phyloP scores from a whole-genome alignment of 2,329 filamentous ascomycete species.

The Fusarium sp. region DNA sequence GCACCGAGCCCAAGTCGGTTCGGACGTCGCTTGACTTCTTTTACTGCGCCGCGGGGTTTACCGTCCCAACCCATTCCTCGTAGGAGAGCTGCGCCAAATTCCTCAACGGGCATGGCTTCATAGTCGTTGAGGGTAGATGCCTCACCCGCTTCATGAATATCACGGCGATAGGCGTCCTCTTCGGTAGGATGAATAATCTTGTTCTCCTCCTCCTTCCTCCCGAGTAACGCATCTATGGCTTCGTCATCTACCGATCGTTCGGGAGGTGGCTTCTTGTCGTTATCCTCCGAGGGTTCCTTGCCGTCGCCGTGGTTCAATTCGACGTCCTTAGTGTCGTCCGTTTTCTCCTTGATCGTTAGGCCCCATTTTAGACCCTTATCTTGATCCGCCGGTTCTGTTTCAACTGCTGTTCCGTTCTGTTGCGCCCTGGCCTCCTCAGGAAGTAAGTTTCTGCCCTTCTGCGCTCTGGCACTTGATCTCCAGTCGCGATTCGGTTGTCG shows the following conservation, averaged over 20 bases:
- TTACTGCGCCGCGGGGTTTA: slow-evolving; percentile 65
- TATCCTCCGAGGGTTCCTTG: slow-evolving; percentile 11
- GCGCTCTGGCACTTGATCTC: slow-evolving; percentile 65
- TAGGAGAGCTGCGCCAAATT: slow-evolving; percentile 90
- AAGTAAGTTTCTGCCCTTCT: slow-evolving; percentile 66
- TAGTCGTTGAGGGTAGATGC: slow-evolving; percentile 85
- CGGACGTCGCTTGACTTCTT: slow-evolving; percentile 77
- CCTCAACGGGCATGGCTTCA: slow-evolving; percentile 88
- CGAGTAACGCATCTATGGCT: slow-evolving; percentile 75
- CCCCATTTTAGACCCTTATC: slow-evolving; percentile 68
- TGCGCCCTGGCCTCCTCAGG: slow-evolving; percentile 65
- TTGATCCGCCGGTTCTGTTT: slow-evolving; percentile 57
- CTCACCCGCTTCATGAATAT: slow-evolving; percentile 78
- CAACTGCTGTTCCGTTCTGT: slow-evolving; percentile 49
- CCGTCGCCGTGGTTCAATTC: slow-evolving; percentile 16
- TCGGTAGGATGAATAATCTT: slow-evolving; percentile 70
- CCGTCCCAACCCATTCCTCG: slow-evolving; percentile 96
- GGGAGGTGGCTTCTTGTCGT: slow-evolving; percentile 5
- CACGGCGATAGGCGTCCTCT: slow-evolving; percentile 75
- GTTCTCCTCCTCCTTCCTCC: slow-evolving; percentile 61
- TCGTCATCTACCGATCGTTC: slow-evolving; percentile 57
- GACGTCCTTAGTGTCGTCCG: slow-evolving; percentile 62
- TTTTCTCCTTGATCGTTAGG: slow-evolving; percentile 59
- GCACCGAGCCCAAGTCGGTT: slow-evolving; percentile 90
- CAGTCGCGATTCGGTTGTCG: slow-evolving; percentile 71